Evolutionary conservation across 768 basidiomycete species (phyloP).

Genomic region (Cystobasidiopsis lactophilus): DNA sequence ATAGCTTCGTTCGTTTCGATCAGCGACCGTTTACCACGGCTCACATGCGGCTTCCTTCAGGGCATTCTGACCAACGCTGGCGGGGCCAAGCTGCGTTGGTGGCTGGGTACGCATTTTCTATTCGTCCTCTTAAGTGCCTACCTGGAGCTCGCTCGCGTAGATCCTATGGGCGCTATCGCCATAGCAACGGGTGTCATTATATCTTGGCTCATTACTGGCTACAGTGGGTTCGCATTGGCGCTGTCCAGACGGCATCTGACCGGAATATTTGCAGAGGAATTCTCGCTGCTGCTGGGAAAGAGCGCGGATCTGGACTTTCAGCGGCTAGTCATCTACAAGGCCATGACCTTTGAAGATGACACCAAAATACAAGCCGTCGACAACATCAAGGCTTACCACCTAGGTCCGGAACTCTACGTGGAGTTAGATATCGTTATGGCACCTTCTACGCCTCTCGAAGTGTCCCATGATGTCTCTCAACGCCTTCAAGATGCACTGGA

Average conservation of each 20-base stretch:
- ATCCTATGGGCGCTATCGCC: slow-evolving; percentile 23
- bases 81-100: slow-evolving; percentile 28
- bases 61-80: slow-evolving; percentile 27
- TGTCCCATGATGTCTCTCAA: slow-evolving; percentile 24
- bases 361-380: slow-evolving; percentile 77
- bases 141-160: slow-evolving; percentile 13
- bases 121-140: no score
- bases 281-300: slow-evolving; percentile 70
- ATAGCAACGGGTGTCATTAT: slow-evolving; percentile 15
- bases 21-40: background rate
- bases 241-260: background rate
- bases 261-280: slow-evolving; percentile 31
- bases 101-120: no score
- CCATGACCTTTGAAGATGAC: slow-evolving; percentile 63
- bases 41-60: slow-evolving; percentile 19
- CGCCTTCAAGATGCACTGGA: slow-evolving; percentile 25
- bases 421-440: slow-evolving; percentile 90
- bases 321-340: slow-evolving; percentile 44
- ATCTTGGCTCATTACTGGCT: slow-evolving; percentile 51
- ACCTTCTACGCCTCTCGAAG: slow-evolving; percentile 66
- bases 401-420: slow-evolving; percentile 45
- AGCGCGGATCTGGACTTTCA: slow-evolving; percentile 77
- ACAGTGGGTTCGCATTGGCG: slow-evolving; percentile 32
- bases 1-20: background rate
- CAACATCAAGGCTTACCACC: slow-evolving; percentile 76